These are phyloP conservation scores for Vinca minor DNA, from an alignment of 257 asterid species.

Conservation along the genomic window DNA sequence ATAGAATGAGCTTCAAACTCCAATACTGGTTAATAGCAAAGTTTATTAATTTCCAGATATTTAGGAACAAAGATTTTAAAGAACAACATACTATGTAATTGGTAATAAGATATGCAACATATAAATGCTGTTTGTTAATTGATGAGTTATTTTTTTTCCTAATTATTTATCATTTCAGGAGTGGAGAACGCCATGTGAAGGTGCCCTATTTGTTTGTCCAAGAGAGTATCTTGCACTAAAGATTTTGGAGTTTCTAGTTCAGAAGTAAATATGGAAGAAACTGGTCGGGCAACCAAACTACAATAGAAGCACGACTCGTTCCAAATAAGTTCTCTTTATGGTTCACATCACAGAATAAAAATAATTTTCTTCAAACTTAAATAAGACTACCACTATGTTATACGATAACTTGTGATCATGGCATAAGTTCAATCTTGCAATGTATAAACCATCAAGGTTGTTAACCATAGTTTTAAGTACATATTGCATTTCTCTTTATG, in stretches of 20 bases:
- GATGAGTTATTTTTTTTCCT: not conserved
- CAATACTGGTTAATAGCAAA: not conserved
- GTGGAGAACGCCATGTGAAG: not conserved
- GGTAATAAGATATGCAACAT: not conserved
- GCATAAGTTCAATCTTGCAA: not conserved
- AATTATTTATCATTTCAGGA: too few species aligned
- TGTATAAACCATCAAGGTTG: conserved; percentile 1
- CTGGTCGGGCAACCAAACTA: not conserved
- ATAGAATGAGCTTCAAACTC: not conserved
- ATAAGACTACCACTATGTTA: not conserved
- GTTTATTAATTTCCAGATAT: too few species aligned
- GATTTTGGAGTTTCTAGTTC: not conserved
- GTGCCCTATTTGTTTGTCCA: not conserved
- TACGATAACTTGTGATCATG: not conserved
- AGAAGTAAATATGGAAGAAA: not conserved
- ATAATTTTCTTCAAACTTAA: not conserved
- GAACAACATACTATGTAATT: too few species aligned
- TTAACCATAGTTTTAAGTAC: too few species aligned
- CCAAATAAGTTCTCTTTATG: not conserved
- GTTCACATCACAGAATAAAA: not conserved
- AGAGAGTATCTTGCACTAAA: not conserved
- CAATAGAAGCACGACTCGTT: not conserved
- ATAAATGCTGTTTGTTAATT: not conserved
- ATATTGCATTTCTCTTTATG: not conserved
- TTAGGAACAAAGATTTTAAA: too few species aligned